Evolutionary conservation across 768 basidiomycete species (phyloP), one percentile per base, ranked within the genome.

Genomic region (Hygrophorus russula): DNA sequence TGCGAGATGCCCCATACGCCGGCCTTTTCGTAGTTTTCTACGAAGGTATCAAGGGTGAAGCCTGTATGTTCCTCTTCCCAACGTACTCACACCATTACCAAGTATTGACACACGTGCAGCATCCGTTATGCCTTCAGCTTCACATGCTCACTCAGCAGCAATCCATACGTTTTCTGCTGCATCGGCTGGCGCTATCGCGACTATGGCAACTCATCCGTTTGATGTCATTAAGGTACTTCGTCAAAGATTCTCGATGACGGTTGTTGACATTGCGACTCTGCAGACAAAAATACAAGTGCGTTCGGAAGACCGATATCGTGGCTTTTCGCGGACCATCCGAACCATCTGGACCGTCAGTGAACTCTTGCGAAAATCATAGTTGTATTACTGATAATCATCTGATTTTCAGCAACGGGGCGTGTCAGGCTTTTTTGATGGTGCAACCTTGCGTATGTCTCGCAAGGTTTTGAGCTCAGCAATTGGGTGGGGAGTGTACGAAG

Each of bases 1-100:
- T 92, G n/a, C 76, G 93, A 37, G 93, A 97, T 59, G 93, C 91
- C 10, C 93, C 93, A 0, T 91, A 93, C 53, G 90, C 93, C 1
- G 93, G 92, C 2, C 60, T 96, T 5, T 97, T 92, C 53, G 68
- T 94, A 29, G 74, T 90, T 2, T 76, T 82, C 46, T 97, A 97
- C 55, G 92, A 97, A 60, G 76, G 77, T 36, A 74, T 88, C 49
- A 97, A 97, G 59, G 68, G 70, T 39, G 74, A 87, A 53, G 66
- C 77, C 3, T 69, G 87, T 84, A 58, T 54, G 70, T 57, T 20
- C 15, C 9, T 24, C 18, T 47, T 36, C 38, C 15, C 7, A 7
- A 24, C 24, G 24, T 7, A 32, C 41, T 44, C 20, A 38, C 41
- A 51, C 44, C 40, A 33, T 44, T 41, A 10, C 41, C 12, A 37